phyloP scores from a whole-genome alignment of 2,329 filamentous ascomycete species.

The Fusarium veterinarium region DNA sequence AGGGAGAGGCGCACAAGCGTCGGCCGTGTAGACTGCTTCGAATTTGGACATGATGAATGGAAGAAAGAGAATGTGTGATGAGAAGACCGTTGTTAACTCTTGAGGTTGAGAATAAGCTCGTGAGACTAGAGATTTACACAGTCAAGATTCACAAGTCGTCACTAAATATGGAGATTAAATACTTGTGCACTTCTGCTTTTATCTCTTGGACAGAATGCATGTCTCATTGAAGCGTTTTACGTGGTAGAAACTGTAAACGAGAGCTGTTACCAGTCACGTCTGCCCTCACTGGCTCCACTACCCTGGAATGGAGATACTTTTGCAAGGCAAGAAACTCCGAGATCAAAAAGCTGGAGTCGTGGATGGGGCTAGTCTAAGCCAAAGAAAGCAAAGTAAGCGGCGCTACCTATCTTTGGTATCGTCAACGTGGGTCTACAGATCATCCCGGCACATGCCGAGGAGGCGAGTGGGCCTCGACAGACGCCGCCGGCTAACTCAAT shows the following conservation, averaged over 20 bases:
- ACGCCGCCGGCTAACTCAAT: background rate
- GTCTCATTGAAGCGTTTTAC: accelerated
- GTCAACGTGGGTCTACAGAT: background rate
- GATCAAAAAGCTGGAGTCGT: background rate
- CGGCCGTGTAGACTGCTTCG: background rate
- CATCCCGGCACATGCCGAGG: background rate
- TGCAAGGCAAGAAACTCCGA: background rate
- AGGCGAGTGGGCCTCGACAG: background rate
- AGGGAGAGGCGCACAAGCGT: background rate
- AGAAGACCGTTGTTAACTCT: too few relatives aligned
- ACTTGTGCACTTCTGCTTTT: accelerated
- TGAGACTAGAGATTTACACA: accelerated
- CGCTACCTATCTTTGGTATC: background rate
- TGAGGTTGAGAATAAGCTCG: accelerated
- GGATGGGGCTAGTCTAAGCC: background rate
- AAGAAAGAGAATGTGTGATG: too few relatives aligned
- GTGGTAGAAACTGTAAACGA: background rate
- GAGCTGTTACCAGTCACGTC: background rate
- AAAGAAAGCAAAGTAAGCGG: background rate
- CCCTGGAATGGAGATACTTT: background rate
- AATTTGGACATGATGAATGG: background rate
- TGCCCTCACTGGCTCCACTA: background rate
- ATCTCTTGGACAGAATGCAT: too few relatives aligned
- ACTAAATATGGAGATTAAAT: background rate
- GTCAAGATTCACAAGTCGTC: accelerated